These are phyloP conservation scores for Colletotrichum siamense DNA, from an alignment of 2,329 filamentous ascomycete species.

Conservation along the genomic window DNA sequence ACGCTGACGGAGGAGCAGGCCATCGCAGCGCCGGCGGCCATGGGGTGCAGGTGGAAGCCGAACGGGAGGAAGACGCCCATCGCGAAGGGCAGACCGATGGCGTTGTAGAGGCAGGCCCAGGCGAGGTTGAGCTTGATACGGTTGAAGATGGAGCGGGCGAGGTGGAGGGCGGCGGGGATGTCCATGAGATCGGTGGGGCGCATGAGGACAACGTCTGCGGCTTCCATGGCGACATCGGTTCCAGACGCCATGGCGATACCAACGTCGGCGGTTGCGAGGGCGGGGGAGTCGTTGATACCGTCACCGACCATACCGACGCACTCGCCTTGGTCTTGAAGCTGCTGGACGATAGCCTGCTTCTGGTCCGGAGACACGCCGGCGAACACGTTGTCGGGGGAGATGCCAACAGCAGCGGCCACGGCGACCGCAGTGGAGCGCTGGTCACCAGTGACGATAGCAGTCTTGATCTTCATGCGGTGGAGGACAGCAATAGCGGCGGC, in stretches of 20 bases:
- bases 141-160: slow-evolving; percentile 84
- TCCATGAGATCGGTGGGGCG: slow-evolving; percentile 88
- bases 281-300: slow-evolving; percentile 97
- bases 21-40: slow-evolving; percentile 96
- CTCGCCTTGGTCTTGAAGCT: slow-evolving; percentile 76
- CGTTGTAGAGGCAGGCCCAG: slow-evolving; percentile 94
- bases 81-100: slow-evolving; percentile 89
- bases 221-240: slow-evolving; percentile 97
- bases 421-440: slow-evolving; percentile 83
- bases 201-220: slow-evolving; percentile 96
- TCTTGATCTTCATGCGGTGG: slow-evolving; percentile 82
- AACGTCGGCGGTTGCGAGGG: slow-evolving; percentile 88
- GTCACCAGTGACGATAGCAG: slow-evolving; percentile 93
- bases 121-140: slow-evolving; percentile 93
- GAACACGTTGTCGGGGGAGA: slow-evolving; percentile 75
- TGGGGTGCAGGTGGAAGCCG: slow-evolving; percentile 86
- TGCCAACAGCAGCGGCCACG: slow-evolving; percentile 84
- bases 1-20: slow-evolving; percentile 89
- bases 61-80: slow-evolving; percentile 96
- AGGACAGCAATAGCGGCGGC: slow-evolving; percentile 82
- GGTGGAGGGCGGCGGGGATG: slow-evolving; percentile 84
- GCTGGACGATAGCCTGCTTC: slow-evolving; percentile 84
- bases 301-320: slow-evolving; percentile 97
- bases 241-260: slow-evolving; percentile 93
- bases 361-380: slow-evolving; percentile 90